Evolutionary conservation across 208 protist species (phyloP).

Genomic region (Wallacemonas sp.): DNA sequence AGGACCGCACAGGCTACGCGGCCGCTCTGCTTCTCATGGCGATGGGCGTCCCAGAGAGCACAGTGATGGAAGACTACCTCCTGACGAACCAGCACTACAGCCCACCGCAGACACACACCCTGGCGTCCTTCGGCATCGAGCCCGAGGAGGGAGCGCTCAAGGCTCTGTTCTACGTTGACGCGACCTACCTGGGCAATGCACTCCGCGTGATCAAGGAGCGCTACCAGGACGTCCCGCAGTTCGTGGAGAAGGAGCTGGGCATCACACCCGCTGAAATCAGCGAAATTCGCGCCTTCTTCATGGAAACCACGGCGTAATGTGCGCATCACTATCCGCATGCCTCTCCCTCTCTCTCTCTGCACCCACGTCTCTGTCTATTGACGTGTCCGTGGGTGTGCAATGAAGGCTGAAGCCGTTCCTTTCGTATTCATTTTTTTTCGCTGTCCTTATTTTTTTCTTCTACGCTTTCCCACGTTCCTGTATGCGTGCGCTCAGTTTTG

Average conservation of each 20-base stretch:
- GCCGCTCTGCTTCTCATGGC: constrained; percentile 44
- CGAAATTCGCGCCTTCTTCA: constrained; percentile 16
- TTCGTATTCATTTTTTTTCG: no score
- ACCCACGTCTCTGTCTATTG: no score
- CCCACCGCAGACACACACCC: constrained; percentile 5
- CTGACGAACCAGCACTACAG: constrained; percentile 34
- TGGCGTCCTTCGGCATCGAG: constrained; percentile 12
- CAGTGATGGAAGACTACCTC: constrained; percentile 50
- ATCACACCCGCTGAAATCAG: constrained; percentile 20
- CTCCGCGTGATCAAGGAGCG: constrained; percentile 27
- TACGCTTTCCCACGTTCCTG: no score
- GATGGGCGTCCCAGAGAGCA: constrained; percentile 31
- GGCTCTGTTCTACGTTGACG: constrained; percentile 33
- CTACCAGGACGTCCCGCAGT: constrained; percentile 28
- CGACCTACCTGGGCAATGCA: constrained; percentile 31
- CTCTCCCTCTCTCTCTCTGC: no score
- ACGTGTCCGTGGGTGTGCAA: no score
- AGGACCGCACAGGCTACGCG: constrained; percentile 51
- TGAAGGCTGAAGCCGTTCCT: no score
- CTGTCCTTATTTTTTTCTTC: no score
- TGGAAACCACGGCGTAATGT: background rate
- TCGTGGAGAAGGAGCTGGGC: constrained; percentile 40
- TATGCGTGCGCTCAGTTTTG: no score
- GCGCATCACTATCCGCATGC: no score
- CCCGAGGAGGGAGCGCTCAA: constrained; percentile 23